phyloP scores from a whole-genome alignment of 768 basidiomycete species.

The Auricularia sp. region DNA sequence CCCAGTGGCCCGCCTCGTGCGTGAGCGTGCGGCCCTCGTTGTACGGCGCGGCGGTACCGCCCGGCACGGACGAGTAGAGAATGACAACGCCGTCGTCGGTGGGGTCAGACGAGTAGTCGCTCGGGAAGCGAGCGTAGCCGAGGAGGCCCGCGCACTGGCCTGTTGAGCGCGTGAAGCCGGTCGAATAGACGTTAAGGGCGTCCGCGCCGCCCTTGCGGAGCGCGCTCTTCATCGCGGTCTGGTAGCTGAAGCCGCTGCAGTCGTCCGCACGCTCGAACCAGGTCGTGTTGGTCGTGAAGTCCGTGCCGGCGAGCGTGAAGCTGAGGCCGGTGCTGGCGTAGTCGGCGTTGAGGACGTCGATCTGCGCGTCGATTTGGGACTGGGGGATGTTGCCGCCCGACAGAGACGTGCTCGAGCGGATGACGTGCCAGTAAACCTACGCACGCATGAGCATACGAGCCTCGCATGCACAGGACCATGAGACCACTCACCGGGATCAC shows the following conservation, averaged over 20 bases:
- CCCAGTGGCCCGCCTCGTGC: constrained; percentile 32
- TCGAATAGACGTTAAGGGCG: constrained; percentile 29
- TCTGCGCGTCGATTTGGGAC: constrained; percentile 15
- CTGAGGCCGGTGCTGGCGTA: constrained; percentile 12
- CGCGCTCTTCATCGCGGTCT: constrained; percentile 26
- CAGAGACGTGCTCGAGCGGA: not conserved
- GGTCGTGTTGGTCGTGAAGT: constrained; percentile 12
- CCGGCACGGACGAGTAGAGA: constrained; percentile 23
- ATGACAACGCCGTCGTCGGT: constrained; percentile 31
- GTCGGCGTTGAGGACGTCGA: constrained; percentile 12
- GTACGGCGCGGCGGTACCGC: constrained; percentile 9
- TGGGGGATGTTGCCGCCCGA: not conserved
- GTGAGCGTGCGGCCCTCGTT: constrained; percentile 21
- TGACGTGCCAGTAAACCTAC: not conserved
- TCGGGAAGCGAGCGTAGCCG: constrained; percentile 31
- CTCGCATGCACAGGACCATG: too few species aligned
- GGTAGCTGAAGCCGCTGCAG: constrained; percentile 16
- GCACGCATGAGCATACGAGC: not conserved
- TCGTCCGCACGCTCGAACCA: constrained; percentile 20
- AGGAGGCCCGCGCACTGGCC: constrained; percentile 21
- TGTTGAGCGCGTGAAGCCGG: constrained; percentile 5
- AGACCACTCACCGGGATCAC: not conserved
- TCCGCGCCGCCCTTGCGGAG: constrained; percentile 23
- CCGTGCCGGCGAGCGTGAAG: constrained; percentile 13
- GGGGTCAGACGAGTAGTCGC: constrained; percentile 17